Evolutionary conservation across 352 stramenopile species (phyloP).

Genomic region (Blastocystis sp.): DNA sequence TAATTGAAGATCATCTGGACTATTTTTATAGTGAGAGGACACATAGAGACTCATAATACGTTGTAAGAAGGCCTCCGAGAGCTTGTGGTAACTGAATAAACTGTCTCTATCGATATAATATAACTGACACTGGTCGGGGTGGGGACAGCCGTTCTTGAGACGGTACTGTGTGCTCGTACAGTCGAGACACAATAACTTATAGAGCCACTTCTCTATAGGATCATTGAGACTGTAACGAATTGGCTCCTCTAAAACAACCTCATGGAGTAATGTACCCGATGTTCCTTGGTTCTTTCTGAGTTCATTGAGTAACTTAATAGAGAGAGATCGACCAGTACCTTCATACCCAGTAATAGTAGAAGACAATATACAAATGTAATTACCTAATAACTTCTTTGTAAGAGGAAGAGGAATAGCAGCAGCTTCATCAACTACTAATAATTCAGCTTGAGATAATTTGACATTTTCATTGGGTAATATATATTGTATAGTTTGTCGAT

Average conservation of each 20-base stretch:
- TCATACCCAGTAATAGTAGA: conserved; percentile 99
- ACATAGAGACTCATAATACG: conserved; percentile 83
- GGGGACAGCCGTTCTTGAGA: conserved; percentile 71
- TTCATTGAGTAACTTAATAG: conserved; percentile 93
- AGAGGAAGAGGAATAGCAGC: conserved; percentile 96
- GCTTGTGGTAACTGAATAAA: conserved; percentile 94
- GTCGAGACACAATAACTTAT: conserved; percentile 84
- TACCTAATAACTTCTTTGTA: conserved; percentile 75
- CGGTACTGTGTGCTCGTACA: conserved; percentile 56
- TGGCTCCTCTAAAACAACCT: conserved; percentile 80
- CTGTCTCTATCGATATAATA: conserved; percentile 95
- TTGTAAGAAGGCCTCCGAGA: conserved; percentile 76
- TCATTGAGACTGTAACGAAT: conserved; percentile 87
- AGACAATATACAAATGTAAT: conserved; percentile 90
- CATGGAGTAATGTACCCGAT: conserved; percentile 54
- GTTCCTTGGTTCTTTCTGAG: conserved; percentile 63
- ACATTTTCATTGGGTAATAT: conserved; percentile 73
- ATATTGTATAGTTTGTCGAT: conserved; percentile 90
- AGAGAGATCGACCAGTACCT: conserved; percentile 87
- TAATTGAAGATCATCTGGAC: conserved; percentile 94
- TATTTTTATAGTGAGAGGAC: conserved; percentile 97
- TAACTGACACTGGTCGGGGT: conserved; percentile 81
- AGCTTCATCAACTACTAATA: conserved; percentile 92
- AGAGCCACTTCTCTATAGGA: conserved; percentile 86
- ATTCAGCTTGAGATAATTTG: conserved; percentile 83